These are phyloP conservation scores for Grosmannia penicillata DNA, from an alignment of 2,329 filamentous ascomycete species.

Conservation along the genomic window DNA sequence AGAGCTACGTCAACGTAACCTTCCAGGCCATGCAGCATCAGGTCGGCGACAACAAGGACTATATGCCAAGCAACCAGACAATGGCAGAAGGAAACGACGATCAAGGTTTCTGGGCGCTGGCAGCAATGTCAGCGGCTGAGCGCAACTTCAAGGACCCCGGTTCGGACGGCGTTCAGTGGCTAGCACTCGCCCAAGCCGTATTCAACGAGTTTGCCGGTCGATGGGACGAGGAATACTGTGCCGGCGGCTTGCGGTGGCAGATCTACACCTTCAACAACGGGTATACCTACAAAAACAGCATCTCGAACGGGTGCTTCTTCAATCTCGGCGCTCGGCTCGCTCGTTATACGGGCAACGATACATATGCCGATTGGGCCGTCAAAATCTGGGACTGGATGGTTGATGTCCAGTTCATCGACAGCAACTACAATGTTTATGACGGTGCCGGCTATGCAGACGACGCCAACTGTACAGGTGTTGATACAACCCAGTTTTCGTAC, in stretches of 20 bases:
- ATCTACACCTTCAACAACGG: slow-evolving; percentile 73
- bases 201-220: slow-evolving; percentile 66
- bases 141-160: slow-evolving; percentile 49
- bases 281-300: slow-evolving; percentile 53
- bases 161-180: slow-evolving; percentile 44
- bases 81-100: slow-evolving; percentile 53
- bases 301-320: slow-evolving; percentile 36
- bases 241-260: slow-evolving; percentile 72
- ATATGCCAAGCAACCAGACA: slow-evolving; percentile 65
- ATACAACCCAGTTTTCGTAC: slow-evolving; percentile 4
- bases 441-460: slow-evolving; percentile 24
- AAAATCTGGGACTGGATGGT: slow-evolving; percentile 57
- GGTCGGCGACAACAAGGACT: slow-evolving; percentile 56
- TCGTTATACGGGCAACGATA: slow-evolving; percentile 59
- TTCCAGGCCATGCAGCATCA: slow-evolving; percentile 59
- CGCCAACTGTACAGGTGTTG: neutral
- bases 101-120: slow-evolving; percentile 60
- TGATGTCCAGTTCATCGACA: slow-evolving; percentile 40
- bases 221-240: slow-evolving; percentile 56
- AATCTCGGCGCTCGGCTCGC: slow-evolving; percentile 43
- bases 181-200: slow-evolving; percentile 60
- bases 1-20: slow-evolving; percentile 57
- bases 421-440: slow-evolving; percentile 44
- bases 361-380: slow-evolving; percentile 66
- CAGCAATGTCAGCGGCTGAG: slow-evolving; percentile 57